Percentiles rank a stretch among this genome's conserved stretches.
Conservation (phyloP, 2,329 filamentous ascomycete species). For the Knufia fluminis region DNA sequence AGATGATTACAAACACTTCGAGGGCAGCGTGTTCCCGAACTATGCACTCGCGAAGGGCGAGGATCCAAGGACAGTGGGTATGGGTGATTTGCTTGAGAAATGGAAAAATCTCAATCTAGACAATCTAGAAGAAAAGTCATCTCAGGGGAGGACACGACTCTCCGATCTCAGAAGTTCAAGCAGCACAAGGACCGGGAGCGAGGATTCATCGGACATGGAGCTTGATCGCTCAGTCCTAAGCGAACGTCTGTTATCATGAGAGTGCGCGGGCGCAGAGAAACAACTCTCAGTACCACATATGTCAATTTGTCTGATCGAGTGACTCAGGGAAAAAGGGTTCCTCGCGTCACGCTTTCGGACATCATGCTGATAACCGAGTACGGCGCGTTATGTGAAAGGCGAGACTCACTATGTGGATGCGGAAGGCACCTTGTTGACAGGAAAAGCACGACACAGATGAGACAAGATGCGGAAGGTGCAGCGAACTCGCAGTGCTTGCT, state of each 20-base stretch:
- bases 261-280: neutral
- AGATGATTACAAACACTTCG: conserved; percentile 1
- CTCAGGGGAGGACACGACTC: neutral
- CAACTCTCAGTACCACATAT: too few relatives aligned
- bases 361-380: too few relatives aligned
- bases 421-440: too few relatives aligned
- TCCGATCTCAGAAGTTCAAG: too few relatives aligned
- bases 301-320: too few relatives aligned
- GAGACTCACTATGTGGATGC: too few relatives aligned
- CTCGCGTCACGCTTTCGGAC: too few relatives aligned
- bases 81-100: conserved; percentile 4
- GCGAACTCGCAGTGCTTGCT: too few relatives aligned
- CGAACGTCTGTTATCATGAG: neutral
- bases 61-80: neutral
- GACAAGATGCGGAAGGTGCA: too few relatives aligned
- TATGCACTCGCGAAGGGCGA: neutral
- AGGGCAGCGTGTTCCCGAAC: neutral
- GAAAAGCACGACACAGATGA: too few relatives aligned
- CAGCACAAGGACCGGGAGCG: neutral
- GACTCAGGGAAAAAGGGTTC: too few relatives aligned
- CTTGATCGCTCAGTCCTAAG: neutral
- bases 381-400: too few relatives aligned
- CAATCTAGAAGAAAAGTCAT: neutral
- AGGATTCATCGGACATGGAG: neutral
- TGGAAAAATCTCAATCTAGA: neutral